Percentiles rank a stretch among this genome's conserved stretches.
Conservation (phyloP, 805 yeast genomes). For the Ogataea dorogensis region DNA sequence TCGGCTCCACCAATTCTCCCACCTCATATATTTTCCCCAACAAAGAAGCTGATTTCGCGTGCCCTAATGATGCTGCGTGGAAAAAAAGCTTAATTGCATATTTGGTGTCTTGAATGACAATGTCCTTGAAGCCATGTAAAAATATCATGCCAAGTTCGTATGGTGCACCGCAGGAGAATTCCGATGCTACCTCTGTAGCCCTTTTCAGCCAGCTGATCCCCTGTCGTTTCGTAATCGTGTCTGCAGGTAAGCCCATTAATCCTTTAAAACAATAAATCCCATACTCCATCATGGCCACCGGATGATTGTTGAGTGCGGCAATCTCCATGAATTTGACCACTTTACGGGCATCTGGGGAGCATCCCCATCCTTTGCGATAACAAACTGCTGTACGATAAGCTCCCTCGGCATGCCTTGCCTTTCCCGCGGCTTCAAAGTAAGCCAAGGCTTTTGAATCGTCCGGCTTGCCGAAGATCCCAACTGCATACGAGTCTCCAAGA, state of each 20-base stretch:
- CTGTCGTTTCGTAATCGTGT: constrained; percentile 67
- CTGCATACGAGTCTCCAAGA: constrained; percentile 83
- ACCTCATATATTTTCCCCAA: constrained; percentile 83
- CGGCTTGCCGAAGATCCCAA: constrained; percentile 79
- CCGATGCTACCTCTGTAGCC: constrained; percentile 81
- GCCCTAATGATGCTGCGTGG: constrained; percentile 87
- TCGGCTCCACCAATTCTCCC: constrained; percentile 74
- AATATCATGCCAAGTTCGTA: constrained; percentile 86
- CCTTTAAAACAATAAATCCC: constrained; percentile 85
- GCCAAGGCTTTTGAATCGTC: constrained; percentile 75
- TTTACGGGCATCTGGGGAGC: constrained; percentile 81
- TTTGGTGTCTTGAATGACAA: constrained; percentile 75
- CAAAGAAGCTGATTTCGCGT: constrained; percentile 72
- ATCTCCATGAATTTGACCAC: constrained; percentile 78
- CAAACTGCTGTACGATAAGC: constrained; percentile 90
- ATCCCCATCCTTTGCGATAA: constrained; percentile 92
- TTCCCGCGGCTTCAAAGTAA: constrained; percentile 86
- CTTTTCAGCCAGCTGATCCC: constrained; percentile 93
- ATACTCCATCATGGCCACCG: constrained; percentile 93
- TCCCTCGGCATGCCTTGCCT: constrained; percentile 88
- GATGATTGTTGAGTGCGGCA: constrained; percentile 89
- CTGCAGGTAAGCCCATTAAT: constrained; percentile 75
- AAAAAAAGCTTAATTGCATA: constrained; percentile 86
- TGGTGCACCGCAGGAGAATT: constrained; percentile 88
- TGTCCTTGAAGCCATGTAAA: constrained; percentile 80